A percentile compares a stretch with the other conserved stretches of the same genome.
Evolutionary conservation across 805 yeast genomes (phyloP).

Genomic region (Candida vaughaniae): DNA sequence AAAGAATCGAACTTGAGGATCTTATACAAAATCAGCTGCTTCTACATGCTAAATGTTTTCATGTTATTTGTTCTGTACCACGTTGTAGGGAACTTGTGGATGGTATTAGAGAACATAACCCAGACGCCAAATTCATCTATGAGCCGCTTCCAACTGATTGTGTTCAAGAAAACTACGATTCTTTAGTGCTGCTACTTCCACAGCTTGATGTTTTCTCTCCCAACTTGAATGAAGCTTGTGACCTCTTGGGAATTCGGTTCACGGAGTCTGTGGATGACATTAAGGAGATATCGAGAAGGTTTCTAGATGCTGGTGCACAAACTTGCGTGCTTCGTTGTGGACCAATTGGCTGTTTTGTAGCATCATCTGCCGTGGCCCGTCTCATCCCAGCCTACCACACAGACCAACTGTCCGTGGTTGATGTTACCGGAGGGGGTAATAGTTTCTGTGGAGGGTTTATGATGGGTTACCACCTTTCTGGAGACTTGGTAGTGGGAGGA

Average conservation of each 20-base stretch:
- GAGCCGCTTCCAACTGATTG: constrained; percentile 88
- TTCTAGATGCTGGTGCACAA: constrained; percentile 8
- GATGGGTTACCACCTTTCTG: constrained; percentile 54
- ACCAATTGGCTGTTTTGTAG: constrained; percentile 59
- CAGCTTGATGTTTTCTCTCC: constrained; percentile 70
- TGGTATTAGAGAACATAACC: constrained; percentile 24
- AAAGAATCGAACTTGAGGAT: constrained; percentile 58
- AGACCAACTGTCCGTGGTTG: constrained; percentile 33
- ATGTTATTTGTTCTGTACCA: constrained; percentile 71
- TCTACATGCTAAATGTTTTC: constrained; percentile 48
- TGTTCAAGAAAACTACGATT: constrained; percentile 40
- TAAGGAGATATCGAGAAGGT: constrained; percentile 33
- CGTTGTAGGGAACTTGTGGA: constrained; percentile 52
- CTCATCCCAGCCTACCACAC: constrained; percentile 79
- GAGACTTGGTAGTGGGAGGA: constrained; percentile 55
- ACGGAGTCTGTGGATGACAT: constrained; percentile 29
- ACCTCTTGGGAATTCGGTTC: constrained; percentile 46
- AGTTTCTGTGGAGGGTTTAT: constrained; percentile 46
- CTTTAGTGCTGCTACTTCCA: constrained; percentile 37
- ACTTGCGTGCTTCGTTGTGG: constrained; percentile 78
- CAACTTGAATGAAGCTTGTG: constrained; percentile 79
- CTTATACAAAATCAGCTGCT: constrained; percentile 39
- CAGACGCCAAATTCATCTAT: constrained; percentile 56
- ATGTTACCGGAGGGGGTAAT: constrained; percentile 48
- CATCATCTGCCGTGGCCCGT: constrained; percentile 22